phyloP scores from a whole-genome alignment of 129 eudicot species.

The Pseudognaphalium luteoalbum region DNA sequence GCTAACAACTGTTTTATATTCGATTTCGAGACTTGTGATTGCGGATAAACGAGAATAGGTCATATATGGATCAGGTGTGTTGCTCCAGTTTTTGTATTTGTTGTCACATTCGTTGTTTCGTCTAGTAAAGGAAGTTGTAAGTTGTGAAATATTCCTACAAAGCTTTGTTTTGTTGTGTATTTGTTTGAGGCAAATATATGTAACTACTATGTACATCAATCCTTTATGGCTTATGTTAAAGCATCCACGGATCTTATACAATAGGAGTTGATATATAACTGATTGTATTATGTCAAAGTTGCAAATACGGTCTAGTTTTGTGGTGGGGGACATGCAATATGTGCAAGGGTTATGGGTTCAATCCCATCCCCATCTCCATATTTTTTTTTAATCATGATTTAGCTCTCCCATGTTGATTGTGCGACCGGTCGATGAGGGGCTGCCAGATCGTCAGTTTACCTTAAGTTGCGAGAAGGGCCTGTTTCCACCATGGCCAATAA shows the following conservation, averaged over 20 bases:
- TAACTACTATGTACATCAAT: background rate
- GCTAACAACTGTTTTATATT: background rate
- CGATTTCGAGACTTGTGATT: slow-evolving; percentile 24
- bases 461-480: background rate
- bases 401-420: too few species aligned
- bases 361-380: too few species aligned
- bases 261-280: background rate
- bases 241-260: background rate
- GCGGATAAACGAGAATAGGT: slow-evolving; percentile 17
- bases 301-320: too few species aligned
- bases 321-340: too few species aligned
- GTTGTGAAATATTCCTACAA: background rate
- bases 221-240: background rate
- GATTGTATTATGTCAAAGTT: too few species aligned
- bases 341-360: too few species aligned
- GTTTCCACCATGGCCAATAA: background rate
- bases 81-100: background rate
- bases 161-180: background rate
- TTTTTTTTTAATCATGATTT: too few species aligned
- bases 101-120: slow-evolving; percentile 30
- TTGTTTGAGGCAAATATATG: background rate
- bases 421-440: too few species aligned
- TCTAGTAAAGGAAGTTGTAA: slow-evolving; percentile 14
- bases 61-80: background rate
- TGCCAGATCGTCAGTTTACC: too few species aligned